These are phyloP conservation scores for Myxozyma mucilagina DNA, from an alignment of 805 yeast species.

Conservation along the genomic window DNA sequence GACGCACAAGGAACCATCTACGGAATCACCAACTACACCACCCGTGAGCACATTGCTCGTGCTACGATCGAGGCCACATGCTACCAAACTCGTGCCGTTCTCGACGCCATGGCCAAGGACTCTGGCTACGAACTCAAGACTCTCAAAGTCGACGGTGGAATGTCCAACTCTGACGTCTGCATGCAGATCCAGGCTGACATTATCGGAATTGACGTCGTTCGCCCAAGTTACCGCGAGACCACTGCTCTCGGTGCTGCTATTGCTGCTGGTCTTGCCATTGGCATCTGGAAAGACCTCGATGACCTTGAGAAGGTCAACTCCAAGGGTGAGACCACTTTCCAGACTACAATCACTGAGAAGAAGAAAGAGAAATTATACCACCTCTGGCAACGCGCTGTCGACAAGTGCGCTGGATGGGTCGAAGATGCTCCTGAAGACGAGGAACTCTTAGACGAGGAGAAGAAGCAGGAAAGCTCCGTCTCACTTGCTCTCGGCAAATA, in stretches of 20 bases:
- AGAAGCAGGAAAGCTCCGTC: slow-evolving; percentile 11
- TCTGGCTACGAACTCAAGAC: slow-evolving; percentile 59
- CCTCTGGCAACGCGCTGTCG: slow-evolving; percentile 83
- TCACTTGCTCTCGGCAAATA: background rate
- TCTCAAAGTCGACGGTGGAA: slow-evolving; percentile 85
- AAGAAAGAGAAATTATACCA: slow-evolving; percentile 64
- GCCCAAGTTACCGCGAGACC: slow-evolving; percentile 84
- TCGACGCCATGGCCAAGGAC: slow-evolving; percentile 86
- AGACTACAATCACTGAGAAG: slow-evolving; percentile 41
- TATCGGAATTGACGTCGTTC: slow-evolving; percentile 78
- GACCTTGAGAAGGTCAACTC: slow-evolving; percentile 52
- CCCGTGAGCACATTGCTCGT: slow-evolving; percentile 86
- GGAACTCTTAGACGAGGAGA: slow-evolving; percentile 14
- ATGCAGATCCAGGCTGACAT: slow-evolving; percentile 94
- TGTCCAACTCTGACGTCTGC: slow-evolving; percentile 86
- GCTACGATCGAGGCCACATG: slow-evolving; percentile 96
- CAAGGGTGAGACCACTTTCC: slow-evolving; percentile 36
- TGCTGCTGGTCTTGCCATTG: slow-evolving; percentile 81
- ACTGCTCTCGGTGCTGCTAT: slow-evolving; percentile 96
- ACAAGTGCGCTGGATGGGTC: slow-evolving; percentile 81
- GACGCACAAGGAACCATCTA: slow-evolving; percentile 90
- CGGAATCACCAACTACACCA: slow-evolving; percentile 90
- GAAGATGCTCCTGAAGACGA: slow-evolving; percentile 30
- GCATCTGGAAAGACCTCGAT: slow-evolving; percentile 70
- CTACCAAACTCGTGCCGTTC: slow-evolving; percentile 86